A percentile compares a stretch with the other conserved stretches of the same genome.
phyloP scores from a whole-genome alignment of 441 rosid species.

The Arabidopsis lyrata region DNA sequence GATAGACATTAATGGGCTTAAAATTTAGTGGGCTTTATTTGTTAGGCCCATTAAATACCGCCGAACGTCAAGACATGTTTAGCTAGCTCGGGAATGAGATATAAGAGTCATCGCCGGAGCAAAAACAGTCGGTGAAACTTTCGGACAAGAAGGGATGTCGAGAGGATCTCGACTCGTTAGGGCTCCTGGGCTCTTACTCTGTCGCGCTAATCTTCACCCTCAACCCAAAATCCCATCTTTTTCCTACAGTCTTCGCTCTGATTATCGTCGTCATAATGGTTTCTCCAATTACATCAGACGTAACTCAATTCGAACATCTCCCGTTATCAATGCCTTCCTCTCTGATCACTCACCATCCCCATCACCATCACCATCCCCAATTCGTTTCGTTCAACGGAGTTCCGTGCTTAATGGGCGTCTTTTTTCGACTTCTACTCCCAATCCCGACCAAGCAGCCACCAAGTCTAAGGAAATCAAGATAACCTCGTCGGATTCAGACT shows the following conservation, averaged over 20 bases:
- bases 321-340: conserved; percentile 48
- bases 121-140: conserved; percentile 18
- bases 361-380: conserved; percentile 51
- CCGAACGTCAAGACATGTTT: background rate
- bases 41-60: conserved; percentile 13
- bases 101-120: conserved; percentile 23
- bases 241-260: conserved; percentile 26
- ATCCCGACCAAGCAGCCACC: conserved; percentile 18
- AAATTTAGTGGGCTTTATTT: background rate
- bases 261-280: conserved; percentile 16
- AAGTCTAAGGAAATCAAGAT: conserved; percentile 31
- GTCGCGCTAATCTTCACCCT: conserved; percentile 25
- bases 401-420: conserved; percentile 53
- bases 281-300: conserved; percentile 31
- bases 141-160: conserved; percentile 36
- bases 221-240: conserved; percentile 23
- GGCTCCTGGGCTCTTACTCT: conserved; percentile 35
- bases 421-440: conserved; percentile 55
- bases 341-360: conserved; percentile 46
- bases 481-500: conserved; percentile 21
- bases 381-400: conserved; percentile 46
- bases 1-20: conserved; percentile 35
- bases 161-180: conserved; percentile 35
- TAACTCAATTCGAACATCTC: conserved; percentile 23
- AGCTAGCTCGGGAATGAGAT: conserved; percentile 6